Base-by-base conservation (phyloP, 345 rosid species). In the Dipteronia dyeriana region DNA sequence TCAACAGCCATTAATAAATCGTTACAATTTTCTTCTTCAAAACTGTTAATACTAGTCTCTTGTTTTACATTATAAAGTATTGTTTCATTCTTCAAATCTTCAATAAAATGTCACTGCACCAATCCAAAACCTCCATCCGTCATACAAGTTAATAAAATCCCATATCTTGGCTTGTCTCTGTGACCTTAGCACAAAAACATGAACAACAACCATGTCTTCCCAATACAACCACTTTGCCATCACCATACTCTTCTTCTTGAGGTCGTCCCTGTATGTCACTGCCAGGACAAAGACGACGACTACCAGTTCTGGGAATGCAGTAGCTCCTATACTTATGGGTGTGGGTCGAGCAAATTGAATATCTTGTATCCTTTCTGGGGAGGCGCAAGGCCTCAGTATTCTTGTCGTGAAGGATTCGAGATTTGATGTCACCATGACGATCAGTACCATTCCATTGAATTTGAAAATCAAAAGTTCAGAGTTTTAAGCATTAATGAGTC, bases 361-460 rank as follows among this genome's bases (percentile, higher is more conserved):
- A 25, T 25, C 5, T 29, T 12, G 7, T 91, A 89, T 68, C 95
- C 95, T 19, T 91, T 91, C 39, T 87, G 88, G 90, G 85, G 91
- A 0, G 39, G 41, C 39, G 1, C 6, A 0, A 79, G 86, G 29
- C 81, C 84, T 3, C 5, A 13, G 0, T 54, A 20, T n/a, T 92
- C 91, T 10, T 90, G 94, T 10, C 78, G 16, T 3, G 5, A n/a
- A 49, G 71, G 54, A 1, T 91, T 87, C 76, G 0, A 76, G 51
- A 87, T 92, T 16, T 17, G 8, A 0, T 88, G 92, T 66, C 9
- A n/a, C 54, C 39, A 56, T 3, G 12, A 62, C 7, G 20, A n/a
- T n/a, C n/a, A 64, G 22, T 8, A 0, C 64, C 51, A 60, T 19
- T 53, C 66, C 31, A 11, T 87, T 0, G 62, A 3, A 0, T 53